These are phyloP conservation scores for Eutrema yunnanense DNA, from an alignment of 345 rosid species.

Conservation along the genomic window DNA sequence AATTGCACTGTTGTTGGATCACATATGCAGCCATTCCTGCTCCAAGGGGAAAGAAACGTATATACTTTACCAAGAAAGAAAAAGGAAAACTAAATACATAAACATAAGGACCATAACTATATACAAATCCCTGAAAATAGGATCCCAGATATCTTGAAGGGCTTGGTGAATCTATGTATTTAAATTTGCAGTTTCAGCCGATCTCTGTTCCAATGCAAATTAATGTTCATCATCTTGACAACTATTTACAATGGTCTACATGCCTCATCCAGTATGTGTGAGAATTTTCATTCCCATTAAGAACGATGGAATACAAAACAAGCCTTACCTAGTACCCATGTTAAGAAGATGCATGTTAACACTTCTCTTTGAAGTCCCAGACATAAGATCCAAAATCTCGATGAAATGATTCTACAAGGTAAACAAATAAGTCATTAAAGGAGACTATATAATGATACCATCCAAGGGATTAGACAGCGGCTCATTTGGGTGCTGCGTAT, in stretches of 20 bases:
- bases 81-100: neutral
- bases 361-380: conserved; percentile 53
- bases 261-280: neutral
- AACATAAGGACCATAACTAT: neutral
- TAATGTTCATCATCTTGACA: neutral
- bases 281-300: neutral
- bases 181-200: neutral
- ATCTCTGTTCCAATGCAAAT: neutral
- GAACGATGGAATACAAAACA: neutral
- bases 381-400: conserved; percentile 68
- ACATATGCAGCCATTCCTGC: conserved; percentile 53
- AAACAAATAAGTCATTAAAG: neutral
- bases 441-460: conserved; percentile 1
- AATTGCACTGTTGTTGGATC: conserved; percentile 59
- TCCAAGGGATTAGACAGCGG: neutral
- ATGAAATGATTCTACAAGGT: conserved; percentile 64
- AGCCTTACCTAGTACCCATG: conserved; percentile 62
- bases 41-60: conserved; percentile 17
- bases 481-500: neutral
- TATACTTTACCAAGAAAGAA: neutral
- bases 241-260: neutral
- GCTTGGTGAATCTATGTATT: neutral
- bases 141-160: conserved; percentile 6
- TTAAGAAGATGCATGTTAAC: conserved; percentile 64
- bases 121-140: neutral